A percentile compares a stretch with the other conserved stretches of the same genome.
phyloP scores from a whole-genome alignment of 495 filamentous ascomycete genomes.

The Saxophila tyrrhenica region DNA sequence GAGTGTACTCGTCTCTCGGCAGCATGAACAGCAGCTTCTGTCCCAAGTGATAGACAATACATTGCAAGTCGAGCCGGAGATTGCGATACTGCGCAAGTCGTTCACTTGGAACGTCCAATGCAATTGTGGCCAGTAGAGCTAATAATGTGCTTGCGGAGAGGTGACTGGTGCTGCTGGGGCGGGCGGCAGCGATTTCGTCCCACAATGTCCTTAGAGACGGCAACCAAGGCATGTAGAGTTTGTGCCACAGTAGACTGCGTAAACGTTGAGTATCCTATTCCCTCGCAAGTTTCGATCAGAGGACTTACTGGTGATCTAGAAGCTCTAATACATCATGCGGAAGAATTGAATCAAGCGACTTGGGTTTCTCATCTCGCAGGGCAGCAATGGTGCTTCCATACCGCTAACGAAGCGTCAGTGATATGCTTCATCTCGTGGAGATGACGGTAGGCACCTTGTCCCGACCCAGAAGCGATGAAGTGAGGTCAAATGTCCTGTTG shows the following conservation, averaged over 20 bases:
- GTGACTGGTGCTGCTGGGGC: background rate
- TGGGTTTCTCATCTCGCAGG: background rate
- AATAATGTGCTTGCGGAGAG: background rate
- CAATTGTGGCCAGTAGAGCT: background rate
- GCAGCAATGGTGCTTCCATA: background rate
- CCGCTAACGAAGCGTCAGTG: background rate
- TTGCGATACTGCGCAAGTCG: background rate
- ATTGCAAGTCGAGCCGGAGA: background rate
- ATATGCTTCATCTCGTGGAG: background rate
- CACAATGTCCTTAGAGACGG: background rate
- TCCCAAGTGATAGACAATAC: background rate
- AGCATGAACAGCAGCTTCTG: background rate
- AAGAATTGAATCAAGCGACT: background rate
- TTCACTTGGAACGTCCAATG: background rate
- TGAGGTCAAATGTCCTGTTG: background rate
- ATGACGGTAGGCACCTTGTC: background rate
- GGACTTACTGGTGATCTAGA: background rate
- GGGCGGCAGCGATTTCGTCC: background rate
- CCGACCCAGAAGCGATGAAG: background rate
- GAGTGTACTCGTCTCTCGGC: background rate
- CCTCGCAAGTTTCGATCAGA: background rate
- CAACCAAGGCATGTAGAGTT: background rate
- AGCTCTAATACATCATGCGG: background rate
- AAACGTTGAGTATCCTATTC: background rate
- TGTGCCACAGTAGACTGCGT: background rate